A percentile compares a stretch with the other conserved stretches of the same genome.
Evolutionary conservation across 257 asterid species (phyloP).

Genomic region (Scutellaria barbata): DNA sequence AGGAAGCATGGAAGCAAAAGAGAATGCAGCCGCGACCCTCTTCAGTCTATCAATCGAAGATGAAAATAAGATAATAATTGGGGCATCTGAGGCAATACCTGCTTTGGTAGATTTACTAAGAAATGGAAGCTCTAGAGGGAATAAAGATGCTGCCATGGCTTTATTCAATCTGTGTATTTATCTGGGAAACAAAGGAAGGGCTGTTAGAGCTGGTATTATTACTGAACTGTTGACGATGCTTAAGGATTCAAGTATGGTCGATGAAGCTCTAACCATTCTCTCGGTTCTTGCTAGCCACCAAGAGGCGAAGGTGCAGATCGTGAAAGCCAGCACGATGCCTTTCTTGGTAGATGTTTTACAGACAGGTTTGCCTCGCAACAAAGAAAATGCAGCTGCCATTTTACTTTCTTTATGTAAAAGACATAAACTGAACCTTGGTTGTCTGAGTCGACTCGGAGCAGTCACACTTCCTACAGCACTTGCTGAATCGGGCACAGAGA

Average conservation of each 20-base stretch:
- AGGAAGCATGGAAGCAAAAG: conserved; percentile 81
- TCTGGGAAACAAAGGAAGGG: conserved; percentile 86
- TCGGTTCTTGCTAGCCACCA: conserved; percentile 76
- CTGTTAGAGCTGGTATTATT: conserved; percentile 77
- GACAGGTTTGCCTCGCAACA: conserved; percentile 61
- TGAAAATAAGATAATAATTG: conserved; percentile 77
- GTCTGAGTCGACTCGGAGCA: conserved; percentile 70
- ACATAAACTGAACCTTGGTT: conserved; percentile 56
- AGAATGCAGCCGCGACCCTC: conserved; percentile 87
- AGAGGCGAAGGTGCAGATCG: conserved; percentile 69
- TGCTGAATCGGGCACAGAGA: conserved; percentile 65
- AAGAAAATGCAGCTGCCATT: conserved; percentile 70
- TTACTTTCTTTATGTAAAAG: conserved; percentile 71
- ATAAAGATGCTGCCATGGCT: conserved; percentile 91
- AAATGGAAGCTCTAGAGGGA: conserved; percentile 69
- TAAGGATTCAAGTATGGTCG: conserved; percentile 69
- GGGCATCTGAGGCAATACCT: conserved; percentile 83
- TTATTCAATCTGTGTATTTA: conserved; percentile 77
- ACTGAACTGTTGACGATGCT: conserved; percentile 65
- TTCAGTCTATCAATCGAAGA: conserved; percentile 76
- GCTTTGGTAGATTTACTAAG: conserved; percentile 77
- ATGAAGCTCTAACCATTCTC: conserved; percentile 75
- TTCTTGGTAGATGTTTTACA: conserved; percentile 59
- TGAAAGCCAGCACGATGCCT: conserved; percentile 66
- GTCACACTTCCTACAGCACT: conserved; percentile 59